Conservation (phyloP, 2,329 filamentous ascomycete species). For the Penicillium sp. region DNA sequence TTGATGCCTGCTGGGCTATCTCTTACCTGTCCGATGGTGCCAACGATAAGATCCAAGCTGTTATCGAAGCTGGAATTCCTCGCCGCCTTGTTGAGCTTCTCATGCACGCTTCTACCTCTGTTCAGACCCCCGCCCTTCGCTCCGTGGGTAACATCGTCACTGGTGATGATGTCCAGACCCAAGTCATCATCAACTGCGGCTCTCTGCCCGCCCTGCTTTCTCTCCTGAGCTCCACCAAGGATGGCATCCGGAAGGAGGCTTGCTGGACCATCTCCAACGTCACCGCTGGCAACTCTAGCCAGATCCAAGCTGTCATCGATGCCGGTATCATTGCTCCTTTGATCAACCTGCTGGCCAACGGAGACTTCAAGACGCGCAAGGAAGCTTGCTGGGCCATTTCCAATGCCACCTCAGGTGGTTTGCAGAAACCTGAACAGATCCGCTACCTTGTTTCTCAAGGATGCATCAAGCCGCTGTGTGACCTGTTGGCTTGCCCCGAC, state of each 20-base stretch:
- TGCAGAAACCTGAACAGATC: constrained; percentile 98
- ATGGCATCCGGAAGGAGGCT: constrained; percentile 97
- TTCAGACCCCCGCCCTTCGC: constrained; percentile 93
- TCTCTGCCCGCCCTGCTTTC: constrained; percentile 88
- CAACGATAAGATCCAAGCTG: constrained; percentile 98
- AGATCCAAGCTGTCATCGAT: constrained; percentile 96
- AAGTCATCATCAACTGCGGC: constrained; percentile 99
- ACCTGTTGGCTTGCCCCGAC: constrained; percentile 91
- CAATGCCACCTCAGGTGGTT: constrained; percentile 93
- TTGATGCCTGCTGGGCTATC: constrained; percentile 99
- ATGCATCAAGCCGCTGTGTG: constrained; percentile 95
- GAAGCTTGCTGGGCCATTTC: constrained; percentile 99
- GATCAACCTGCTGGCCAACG: constrained; percentile 92
- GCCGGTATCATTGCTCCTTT: constrained; percentile 95
- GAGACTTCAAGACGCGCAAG: constrained; percentile 98
- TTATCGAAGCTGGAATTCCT: constrained; percentile 96
- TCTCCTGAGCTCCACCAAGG: constrained; percentile 93
- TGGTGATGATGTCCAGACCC: constrained; percentile 96
- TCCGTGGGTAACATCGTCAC: constrained; percentile 99
- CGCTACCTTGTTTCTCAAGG: constrained; percentile 89
- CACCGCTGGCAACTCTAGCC: constrained; percentile 93
- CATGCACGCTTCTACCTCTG: constrained; percentile 96
- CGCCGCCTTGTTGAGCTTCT: constrained; percentile 93
- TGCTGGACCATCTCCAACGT: constrained; percentile 99
- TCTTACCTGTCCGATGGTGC: constrained; percentile 97